Evolutionary conservation across 148 eudicot genomes (phyloP).

Genomic region (Spergularia bocconei): DNA sequence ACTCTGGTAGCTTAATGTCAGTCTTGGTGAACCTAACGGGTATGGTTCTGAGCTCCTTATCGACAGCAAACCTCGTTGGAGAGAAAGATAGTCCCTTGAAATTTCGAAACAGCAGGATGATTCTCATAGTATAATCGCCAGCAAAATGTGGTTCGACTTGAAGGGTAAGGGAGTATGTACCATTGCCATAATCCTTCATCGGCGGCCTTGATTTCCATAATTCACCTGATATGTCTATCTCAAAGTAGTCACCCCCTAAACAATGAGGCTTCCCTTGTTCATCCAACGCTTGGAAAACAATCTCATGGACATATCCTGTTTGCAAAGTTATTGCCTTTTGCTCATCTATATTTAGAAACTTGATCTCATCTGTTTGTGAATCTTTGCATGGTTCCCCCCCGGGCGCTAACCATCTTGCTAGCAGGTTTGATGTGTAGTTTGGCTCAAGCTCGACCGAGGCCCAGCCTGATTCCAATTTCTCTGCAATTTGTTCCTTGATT

Average conservation of each 20-base stretch:
- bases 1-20: conserved; percentile 31
- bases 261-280: conserved; percentile 55
- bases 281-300: conserved; percentile 72
- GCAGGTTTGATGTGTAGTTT: conserved; percentile 51
- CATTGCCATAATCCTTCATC: conserved; percentile 63
- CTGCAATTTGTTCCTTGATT: background rate
- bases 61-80: conserved; percentile 52
- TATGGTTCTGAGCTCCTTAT: conserved; percentile 48
- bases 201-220: conserved; percentile 87
- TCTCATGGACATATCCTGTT: conserved; percentile 58
- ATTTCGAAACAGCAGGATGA: conserved; percentile 64
- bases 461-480: conserved; percentile 23
- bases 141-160: conserved; percentile 83
- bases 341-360: conserved; percentile 52
- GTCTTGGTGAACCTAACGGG: conserved; percentile 43
- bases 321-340: conserved; percentile 32
- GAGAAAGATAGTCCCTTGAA: conserved; percentile 70
- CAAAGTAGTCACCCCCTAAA: conserved; percentile 84
- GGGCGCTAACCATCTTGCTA: conserved; percentile 51
- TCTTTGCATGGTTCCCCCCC: conserved; percentile 67
- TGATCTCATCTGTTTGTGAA: conserved; percentile 56
- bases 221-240: conserved; percentile 66
- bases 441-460: conserved; percentile 44
- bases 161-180: conserved; percentile 63
- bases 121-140: conserved; percentile 61